Conservation (phyloP, 1,139 yeast species). For the Blastobotrys proliferans region DNA sequence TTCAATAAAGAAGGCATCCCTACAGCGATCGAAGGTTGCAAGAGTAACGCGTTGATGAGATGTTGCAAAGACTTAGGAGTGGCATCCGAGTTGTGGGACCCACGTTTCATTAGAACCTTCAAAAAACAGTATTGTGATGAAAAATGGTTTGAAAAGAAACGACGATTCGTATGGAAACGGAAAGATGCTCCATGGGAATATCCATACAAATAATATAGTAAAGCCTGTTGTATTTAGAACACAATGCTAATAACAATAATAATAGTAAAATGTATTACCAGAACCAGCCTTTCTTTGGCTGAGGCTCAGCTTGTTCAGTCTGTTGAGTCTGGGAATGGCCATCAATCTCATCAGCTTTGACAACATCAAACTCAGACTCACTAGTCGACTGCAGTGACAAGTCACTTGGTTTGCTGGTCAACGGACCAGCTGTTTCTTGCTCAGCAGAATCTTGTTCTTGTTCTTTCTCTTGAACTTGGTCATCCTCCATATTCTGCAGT, state of each 20-base stretch:
- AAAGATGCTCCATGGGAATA: constrained; percentile 69
- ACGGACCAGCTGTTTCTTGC: background rate
- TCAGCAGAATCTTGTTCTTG: background rate
- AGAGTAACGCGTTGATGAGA: constrained; percentile 93
- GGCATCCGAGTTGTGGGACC: constrained; percentile 98
- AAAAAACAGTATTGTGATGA: constrained; percentile 76
- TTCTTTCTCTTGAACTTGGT: constrained; percentile 2
- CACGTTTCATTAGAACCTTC: constrained; percentile 76
- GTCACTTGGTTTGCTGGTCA: constrained; percentile 2
- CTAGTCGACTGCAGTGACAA: constrained; percentile 5
- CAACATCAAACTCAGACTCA: constrained; percentile 27
- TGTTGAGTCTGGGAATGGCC: too few species aligned
- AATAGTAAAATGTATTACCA: constrained; percentile 13
- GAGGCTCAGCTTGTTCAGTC: constrained; percentile 6
- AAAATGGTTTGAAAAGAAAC: constrained; percentile 83
- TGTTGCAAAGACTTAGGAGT: constrained; percentile 96
- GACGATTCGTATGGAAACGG: constrained; percentile 73
- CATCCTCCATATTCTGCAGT: constrained; percentile 20
- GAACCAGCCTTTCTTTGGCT: constrained; percentile 20
- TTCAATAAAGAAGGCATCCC: constrained; percentile 84
- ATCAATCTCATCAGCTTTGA: constrained; percentile 24
- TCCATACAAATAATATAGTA: constrained; percentile 62
- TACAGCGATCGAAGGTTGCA: constrained; percentile 96
- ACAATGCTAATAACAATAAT: constrained; percentile 3
- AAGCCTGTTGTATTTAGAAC: too few species aligned